Conservation (phyloP, 2,329 filamentous ascomycete genomes). For the Arthrobotrys megalospora region DNA sequence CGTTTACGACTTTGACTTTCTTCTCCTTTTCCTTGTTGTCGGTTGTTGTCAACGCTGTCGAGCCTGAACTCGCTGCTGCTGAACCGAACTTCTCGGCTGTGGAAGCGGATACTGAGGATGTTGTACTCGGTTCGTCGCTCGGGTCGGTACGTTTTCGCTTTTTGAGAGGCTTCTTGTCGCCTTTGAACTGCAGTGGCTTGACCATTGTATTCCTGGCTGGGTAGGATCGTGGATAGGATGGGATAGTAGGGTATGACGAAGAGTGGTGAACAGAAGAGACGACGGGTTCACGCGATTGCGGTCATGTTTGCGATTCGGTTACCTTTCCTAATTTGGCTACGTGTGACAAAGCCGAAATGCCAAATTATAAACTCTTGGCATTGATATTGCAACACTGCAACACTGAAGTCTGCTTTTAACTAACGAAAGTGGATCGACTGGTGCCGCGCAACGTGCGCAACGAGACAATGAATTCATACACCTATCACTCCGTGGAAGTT, state of each 20-base stretch:
- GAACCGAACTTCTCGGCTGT: conserved; percentile 55
- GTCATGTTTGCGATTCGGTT: conserved; percentile 34
- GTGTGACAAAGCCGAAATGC: background rate
- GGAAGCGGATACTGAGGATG: conserved; percentile 62
- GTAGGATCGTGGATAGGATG: conserved; percentile 26
- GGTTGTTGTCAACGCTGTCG: conserved; percentile 64
- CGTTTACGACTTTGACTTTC: conserved; percentile 43
- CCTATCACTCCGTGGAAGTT: too few relatives aligned
- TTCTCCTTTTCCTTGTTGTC: conserved; percentile 62
- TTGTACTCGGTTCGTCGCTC: conserved; percentile 69
- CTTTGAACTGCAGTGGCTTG: conserved; percentile 94
- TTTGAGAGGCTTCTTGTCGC: conserved; percentile 88
- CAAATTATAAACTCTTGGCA: background rate
- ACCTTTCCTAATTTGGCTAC: background rate
- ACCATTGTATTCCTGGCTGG: conserved; percentile 74
- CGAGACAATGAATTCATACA: too few relatives aligned
- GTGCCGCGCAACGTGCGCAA: too few relatives aligned
- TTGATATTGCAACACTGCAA: background rate
- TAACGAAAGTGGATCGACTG: too few relatives aligned
- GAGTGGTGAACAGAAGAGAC: background rate
- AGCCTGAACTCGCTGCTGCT: conserved; percentile 39
- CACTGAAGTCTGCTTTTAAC: too few relatives aligned
- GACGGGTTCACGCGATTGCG: conserved; percentile 26
- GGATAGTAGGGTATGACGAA: conserved; percentile 2
- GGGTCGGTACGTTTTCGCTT: conserved; percentile 83